Evolutionary conservation across 2,329 filamentous ascomycete species (phyloP).

Genomic region (Fusarium kyushuense): DNA sequence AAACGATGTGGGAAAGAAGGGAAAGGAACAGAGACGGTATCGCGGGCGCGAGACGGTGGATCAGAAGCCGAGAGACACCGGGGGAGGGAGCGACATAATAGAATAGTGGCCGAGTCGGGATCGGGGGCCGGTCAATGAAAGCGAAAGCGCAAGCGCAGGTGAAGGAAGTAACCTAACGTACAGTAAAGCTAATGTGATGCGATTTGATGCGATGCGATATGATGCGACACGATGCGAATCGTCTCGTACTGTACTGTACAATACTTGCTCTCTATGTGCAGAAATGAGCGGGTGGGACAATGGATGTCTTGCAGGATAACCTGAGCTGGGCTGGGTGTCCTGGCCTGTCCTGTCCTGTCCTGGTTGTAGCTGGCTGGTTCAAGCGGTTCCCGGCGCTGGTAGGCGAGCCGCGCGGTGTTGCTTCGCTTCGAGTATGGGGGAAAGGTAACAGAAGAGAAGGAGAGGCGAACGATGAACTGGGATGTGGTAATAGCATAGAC

Average conservation of each 20-base stretch:
- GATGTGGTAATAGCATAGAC: constrained; percentile 25
- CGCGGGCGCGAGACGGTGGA: constrained; percentile 39
- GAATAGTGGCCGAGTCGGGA: constrained; percentile 40
- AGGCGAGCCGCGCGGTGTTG: constrained; percentile 29
- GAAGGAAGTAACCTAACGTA: neutral
- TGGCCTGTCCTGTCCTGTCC: neutral
- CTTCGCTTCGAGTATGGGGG: constrained; percentile 15
- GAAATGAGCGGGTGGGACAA: constrained; percentile 20
- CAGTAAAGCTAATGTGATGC: constrained; percentile 15
- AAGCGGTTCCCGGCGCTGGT: constrained; percentile 27
- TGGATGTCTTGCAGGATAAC: constrained; percentile 22
- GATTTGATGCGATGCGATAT: constrained; percentile 9
- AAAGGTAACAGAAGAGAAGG: constrained; percentile 4
- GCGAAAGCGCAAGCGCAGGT: too few species aligned
- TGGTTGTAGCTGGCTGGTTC: constrained; percentile 6
- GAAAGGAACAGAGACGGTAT: constrained; percentile 35
- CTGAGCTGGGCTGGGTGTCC: neutral
- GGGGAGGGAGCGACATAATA: constrained; percentile 24
- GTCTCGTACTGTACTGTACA: constrained; percentile 21
- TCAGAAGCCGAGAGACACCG: constrained; percentile 37
- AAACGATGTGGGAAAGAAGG: constrained; percentile 20
- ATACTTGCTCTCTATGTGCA: constrained; percentile 21
- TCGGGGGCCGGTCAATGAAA: constrained; percentile 31
- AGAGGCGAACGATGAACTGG: constrained; percentile 17
- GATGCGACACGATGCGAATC: constrained; percentile 15